These are phyloP conservation scores for Centaurea solstitialis DNA, from an alignment of 129 eudicot genomes.

Conservation along the genomic window DNA sequence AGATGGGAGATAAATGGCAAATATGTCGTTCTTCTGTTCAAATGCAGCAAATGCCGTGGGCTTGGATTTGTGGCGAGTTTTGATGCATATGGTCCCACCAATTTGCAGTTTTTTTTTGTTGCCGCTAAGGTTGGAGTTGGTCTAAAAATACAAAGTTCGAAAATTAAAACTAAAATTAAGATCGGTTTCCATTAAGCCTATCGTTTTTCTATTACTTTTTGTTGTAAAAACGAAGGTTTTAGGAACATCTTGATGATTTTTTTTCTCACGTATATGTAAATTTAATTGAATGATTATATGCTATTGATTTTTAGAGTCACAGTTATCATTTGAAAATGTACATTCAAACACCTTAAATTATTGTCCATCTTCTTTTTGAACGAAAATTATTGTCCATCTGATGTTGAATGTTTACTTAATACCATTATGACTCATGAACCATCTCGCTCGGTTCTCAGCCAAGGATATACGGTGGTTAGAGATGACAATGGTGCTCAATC, in stretches of 20 bases:
- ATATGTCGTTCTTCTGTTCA: too few species aligned
- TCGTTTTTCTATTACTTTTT: background rate
- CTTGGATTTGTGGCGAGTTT: too few species aligned
- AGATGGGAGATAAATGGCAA: too few species aligned
- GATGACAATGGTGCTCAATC: background rate
- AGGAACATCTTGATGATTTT: background rate
- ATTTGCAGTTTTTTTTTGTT: too few species aligned
- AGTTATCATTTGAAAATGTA: background rate
- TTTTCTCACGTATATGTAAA: background rate
- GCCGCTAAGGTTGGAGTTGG: too few species aligned
- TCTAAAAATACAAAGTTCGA: too few species aligned
- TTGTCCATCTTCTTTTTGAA: background rate
- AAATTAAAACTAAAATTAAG: background rate
- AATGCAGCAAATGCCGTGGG: too few species aligned
- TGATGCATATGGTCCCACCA: too few species aligned
- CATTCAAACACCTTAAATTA: background rate
- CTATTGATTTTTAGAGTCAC: background rate
- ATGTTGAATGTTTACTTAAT: background rate
- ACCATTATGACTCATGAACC: background rate
- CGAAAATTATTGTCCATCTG: background rate
- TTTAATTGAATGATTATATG: background rate
- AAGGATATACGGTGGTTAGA: background rate
- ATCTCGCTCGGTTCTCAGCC: background rate
- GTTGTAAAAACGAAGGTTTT: background rate
- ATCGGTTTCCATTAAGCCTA: background rate